Evolutionary conservation across 228 moss, liverwort and hornwort species (phyloP), one percentile per base, ranked within the genome.

Genomic region (Sphagnum fallax): DNA sequence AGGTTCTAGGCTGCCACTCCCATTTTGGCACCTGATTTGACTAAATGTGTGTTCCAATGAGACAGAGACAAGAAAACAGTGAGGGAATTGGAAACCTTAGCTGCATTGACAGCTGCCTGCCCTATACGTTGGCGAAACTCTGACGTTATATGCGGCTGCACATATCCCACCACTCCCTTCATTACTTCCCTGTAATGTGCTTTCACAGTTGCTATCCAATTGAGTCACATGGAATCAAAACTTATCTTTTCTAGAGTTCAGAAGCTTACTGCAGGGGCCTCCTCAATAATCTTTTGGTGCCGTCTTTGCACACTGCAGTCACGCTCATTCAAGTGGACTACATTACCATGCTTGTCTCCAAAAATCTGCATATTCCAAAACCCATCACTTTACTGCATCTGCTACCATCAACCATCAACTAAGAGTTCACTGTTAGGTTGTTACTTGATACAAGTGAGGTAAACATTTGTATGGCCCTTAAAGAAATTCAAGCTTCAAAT

Each of bases 241-340:
- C 60, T 14, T 14, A 5, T 61, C 60, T 61, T 61, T 32, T 32
- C 32, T 32, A 62, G 62, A n/a, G 18, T 10, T 67, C 67, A 0
- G 32, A 50, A 51, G 15, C 50, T 74, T 91, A 92, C 95, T 87
- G 97, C 97, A 75, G 97, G 97, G 70, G 90, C 93, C 69, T 97
- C 97, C 78, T 97, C 97, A 70, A 97, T 93, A 64, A 97, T 93
- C 77, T 97, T 97, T 78, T 97, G 97, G 75, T 97, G 97, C 63
- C 97, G 91, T 72, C 97, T 85, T 79, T 97, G 97, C 61, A 97
- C 90, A 70, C 97, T 97, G 77, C 97, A 97, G 82, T 97, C 97
- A 9, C 97, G 84, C 73, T 97, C 97, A 75, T 91, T 87, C 57
- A 97, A 69, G 66, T 97, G 91, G 60, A 97, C 93, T 53, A 78